These are phyloP conservation scores for Amphibolis antarctica DNA, from an alignment of 106 monocot genomes.

Conservation along the genomic window DNA sequence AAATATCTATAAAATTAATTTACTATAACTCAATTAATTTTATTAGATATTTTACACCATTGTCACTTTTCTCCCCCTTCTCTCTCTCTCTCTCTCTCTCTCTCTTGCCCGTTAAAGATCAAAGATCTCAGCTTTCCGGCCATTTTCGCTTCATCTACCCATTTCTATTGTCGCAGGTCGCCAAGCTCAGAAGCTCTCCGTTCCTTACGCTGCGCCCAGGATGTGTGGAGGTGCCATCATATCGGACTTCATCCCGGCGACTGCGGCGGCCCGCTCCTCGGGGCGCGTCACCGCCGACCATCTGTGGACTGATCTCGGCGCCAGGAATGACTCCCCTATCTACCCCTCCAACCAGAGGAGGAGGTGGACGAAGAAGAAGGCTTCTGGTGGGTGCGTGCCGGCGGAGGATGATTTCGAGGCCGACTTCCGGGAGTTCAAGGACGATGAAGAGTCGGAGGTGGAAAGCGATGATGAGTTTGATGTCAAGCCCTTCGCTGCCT, in stretches of 20 bases:
- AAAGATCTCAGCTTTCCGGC: no score
- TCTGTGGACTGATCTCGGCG: slow-evolving; percentile 34
- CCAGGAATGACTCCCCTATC: background rate
- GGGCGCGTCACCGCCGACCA: slow-evolving; percentile 26
- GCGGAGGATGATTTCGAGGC: slow-evolving; percentile 31
- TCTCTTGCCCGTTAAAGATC: no score
- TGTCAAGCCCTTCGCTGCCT: slow-evolving; percentile 19
- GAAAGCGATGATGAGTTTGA: slow-evolving; percentile 10
- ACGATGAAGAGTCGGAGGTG: slow-evolving; percentile 5
- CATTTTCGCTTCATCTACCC: no score
- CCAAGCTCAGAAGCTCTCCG: no score
- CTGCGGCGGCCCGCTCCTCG: background rate
- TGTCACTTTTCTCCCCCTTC: no score
- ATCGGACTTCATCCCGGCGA: slow-evolving; percentile 31
- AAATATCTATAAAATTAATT: no score
- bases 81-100: no score
- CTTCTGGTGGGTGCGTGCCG: background rate
- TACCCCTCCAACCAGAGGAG: background rate
- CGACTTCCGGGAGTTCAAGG: slow-evolving; percentile 43
- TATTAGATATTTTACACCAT: no score
- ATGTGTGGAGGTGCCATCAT: slow-evolving; percentile 69
- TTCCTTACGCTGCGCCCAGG: no score
- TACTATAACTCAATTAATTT: no score
- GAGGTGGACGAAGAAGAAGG: slow-evolving; percentile 18
- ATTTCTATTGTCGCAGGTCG: no score